Percentiles rank a stretch among this genome's conserved stretches.
Evolutionary conservation across 768 basidiomycete species (phyloP).

Genomic region (Russula vinacea): DNA sequence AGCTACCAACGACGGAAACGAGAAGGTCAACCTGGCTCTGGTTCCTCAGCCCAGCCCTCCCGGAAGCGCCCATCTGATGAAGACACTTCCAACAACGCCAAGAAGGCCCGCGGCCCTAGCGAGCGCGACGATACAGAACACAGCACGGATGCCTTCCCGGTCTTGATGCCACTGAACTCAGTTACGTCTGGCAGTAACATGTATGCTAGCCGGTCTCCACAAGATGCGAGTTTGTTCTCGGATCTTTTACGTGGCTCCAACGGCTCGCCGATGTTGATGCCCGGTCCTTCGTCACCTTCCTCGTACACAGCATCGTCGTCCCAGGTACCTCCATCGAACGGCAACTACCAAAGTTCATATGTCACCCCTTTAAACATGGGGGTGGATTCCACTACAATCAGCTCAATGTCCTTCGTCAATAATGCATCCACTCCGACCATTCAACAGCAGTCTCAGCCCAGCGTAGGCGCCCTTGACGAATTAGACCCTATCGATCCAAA

Average conservation of each 20-base stretch:
- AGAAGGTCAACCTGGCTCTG: constrained; percentile 34
- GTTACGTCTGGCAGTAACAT: constrained; percentile 40
- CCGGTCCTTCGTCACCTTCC: constrained; percentile 37
- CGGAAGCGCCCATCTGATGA: constrained; percentile 59
- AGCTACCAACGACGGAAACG: constrained; percentile 74
- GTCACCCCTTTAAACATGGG: constrained; percentile 57
- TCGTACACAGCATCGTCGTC: constrained; percentile 34
- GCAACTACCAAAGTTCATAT: constrained; percentile 44
- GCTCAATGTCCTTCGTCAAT: constrained; percentile 46
- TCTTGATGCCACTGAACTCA: constrained; percentile 55
- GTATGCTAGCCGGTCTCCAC: constrained; percentile 45
- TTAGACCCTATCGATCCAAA: constrained; percentile 70
- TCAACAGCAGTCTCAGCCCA: constrained; percentile 38
- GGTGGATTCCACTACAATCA: constrained; percentile 49
- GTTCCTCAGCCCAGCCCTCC: constrained; percentile 33
- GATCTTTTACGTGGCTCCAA: constrained; percentile 35
- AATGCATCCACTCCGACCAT: constrained; percentile 33
- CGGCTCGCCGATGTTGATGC: constrained; percentile 60
- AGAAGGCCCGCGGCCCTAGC: constrained; percentile 48
- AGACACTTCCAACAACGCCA: constrained; percentile 43
- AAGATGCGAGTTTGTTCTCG: constrained; percentile 51
- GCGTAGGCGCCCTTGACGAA: constrained; percentile 32
- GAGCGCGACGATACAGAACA: constrained; percentile 44
- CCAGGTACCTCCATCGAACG: constrained; percentile 24
- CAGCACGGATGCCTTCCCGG: constrained; percentile 48